Base-by-base conservation (phyloP, 116 monocot genomes). In the Posidonia oceanica region DNA sequence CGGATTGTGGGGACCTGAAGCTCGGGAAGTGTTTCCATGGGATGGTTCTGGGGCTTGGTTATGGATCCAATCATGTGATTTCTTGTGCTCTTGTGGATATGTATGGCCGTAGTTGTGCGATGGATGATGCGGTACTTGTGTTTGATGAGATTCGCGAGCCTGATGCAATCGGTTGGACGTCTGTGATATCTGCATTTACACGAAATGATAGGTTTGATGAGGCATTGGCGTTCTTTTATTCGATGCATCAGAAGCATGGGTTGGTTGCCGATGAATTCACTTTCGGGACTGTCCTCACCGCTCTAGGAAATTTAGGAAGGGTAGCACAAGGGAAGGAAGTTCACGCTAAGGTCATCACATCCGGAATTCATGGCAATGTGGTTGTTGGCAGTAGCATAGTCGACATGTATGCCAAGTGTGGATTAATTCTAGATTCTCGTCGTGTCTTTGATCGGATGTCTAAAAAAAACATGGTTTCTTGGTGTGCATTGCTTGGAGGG, bases 331-430 rank as follows among this genome's bases (percentile, higher is more conserved):
- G 79, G 12, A 79, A 29, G 58, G 63, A 74, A 61, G 65, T 74
- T 3, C 79, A 79, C 61, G 68, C 74, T 2, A 70, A 44, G 56
- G 64, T 70, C 13, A 5, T 79, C 29, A 56, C 69, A 23, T 64
- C 36, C 38, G 79, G 74, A 40, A 66, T 69, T n/a, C 2, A 22
- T 29, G 63, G 83, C 16, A 86, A 84, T 60, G 87, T 94, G 22
- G 77, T 94, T 2, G 94, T 81, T 0, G 84, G 75, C 59, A 89
- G 87, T 70, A 87, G 87, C 23, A 14, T 82, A 0, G 72, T 94
- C 5, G 94, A 94, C 64, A 87, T 89, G 94, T 94, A 89, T 36
- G 87, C 81, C 23, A 89, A 94, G 59, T 89, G 87, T 17, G 79
- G 75, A 20, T 10, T 78, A 0, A 53, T 89, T 13, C 66, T 52